phyloP scores from a whole-genome alignment of 441 rosid species.

The Eruca vesicaria region DNA sequence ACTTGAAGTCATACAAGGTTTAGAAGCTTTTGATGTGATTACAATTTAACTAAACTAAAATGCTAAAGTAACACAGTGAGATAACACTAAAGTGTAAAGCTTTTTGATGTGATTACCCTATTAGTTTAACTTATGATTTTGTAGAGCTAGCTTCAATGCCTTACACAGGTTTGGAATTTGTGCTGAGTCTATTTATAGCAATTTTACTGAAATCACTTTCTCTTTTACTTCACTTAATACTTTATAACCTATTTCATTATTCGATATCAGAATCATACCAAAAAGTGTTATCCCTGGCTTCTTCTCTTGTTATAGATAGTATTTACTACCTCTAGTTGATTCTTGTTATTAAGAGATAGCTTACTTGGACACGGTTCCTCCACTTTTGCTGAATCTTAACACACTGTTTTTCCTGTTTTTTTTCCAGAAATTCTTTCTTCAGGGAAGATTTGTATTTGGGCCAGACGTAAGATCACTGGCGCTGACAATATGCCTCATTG shows the following conservation, averaged over 20 bases:
- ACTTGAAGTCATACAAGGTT: neutral
- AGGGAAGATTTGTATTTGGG: slow-evolving; percentile 77
- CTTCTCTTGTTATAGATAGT: neutral
- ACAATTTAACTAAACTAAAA: no score
- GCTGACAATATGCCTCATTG: slow-evolving; percentile 61
- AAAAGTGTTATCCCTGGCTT: neutral
- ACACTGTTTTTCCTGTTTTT: neutral
- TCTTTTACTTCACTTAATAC: neutral
- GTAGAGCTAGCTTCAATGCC: neutral
- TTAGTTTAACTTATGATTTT: no score
- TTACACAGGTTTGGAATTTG: no score
- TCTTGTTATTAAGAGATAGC: neutral
- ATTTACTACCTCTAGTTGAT: neutral
- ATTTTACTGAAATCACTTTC: neutral
- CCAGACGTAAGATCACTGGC: slow-evolving; percentile 77
- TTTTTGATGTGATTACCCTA: no score
- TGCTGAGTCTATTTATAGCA: neutral
- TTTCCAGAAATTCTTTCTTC: slow-evolving; percentile 61
- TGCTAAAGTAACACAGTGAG: no score
- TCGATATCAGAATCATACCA: neutral
- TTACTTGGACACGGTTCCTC: neutral
- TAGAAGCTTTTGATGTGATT: no score
- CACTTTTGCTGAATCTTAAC: neutral
- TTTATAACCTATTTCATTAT: neutral
- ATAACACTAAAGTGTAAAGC: no score